Percentiles rank a stretch among this genome's conserved stretches.
These are phyloP conservation scores for Scytalidium lignicola DNA, from an alignment of 2,329 filamentous ascomycete species.

Conservation along the genomic window DNA sequence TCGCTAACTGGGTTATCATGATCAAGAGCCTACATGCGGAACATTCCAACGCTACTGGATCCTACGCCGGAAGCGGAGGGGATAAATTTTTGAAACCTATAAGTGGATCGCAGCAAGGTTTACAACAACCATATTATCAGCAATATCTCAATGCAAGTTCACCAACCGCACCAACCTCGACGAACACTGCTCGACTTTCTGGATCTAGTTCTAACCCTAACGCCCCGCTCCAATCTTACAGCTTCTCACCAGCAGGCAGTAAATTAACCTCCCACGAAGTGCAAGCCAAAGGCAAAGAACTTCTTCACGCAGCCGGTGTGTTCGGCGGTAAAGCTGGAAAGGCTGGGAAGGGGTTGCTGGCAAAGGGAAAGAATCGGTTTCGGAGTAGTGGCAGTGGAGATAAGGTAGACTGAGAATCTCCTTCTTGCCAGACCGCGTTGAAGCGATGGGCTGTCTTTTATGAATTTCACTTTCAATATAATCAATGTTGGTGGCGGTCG, in stretches of 20 bases:
- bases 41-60: slow-evolving; percentile 33
- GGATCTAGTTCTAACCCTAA: neutral
- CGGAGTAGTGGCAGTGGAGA: slow-evolving; percentile 56
- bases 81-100: slow-evolving; percentile 15
- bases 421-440: slow-evolving; percentile 27
- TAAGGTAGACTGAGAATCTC: slow-evolving; percentile 74
- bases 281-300: slow-evolving; percentile 74
- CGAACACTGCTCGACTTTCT: slow-evolving; percentile 3
- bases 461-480: slow-evolving; percentile 13
- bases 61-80: slow-evolving; percentile 11
- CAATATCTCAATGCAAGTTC: slow-evolving; percentile 49
- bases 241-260: slow-evolving; percentile 14
- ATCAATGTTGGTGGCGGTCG: slow-evolving; percentile 19
- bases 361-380: slow-evolving; percentile 85
- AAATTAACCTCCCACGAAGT: slow-evolving; percentile 30
- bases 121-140: slow-evolving; percentile 49
- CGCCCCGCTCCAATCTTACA: slow-evolving; percentile 10
- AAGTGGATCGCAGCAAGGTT: slow-evolving; percentile 9
- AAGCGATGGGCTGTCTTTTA: slow-evolving; percentile 21
- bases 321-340: slow-evolving; percentile 65
- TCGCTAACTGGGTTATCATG: slow-evolving; percentile 52
- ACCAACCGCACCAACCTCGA: slow-evolving; percentile 15
- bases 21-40: slow-evolving; percentile 44
- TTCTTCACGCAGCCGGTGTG: slow-evolving; percentile 75
- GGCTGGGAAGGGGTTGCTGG: slow-evolving; percentile 85